phyloP scores from a whole-genome alignment of 2,329 filamentous ascomycete genomes.

The Colletotrichum sp. region DNA sequence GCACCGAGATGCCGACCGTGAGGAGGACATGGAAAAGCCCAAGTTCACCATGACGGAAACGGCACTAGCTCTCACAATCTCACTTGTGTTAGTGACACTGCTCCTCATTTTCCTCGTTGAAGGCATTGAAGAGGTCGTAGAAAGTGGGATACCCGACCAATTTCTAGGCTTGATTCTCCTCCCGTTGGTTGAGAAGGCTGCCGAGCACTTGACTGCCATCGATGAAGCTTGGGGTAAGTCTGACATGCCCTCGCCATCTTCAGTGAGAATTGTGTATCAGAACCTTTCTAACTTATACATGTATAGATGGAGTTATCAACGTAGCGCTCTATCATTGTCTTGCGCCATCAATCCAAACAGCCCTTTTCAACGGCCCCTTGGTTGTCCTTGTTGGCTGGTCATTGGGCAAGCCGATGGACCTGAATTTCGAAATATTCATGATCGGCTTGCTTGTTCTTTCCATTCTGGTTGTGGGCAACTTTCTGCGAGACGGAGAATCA shows the following conservation, averaged over 20 bases:
- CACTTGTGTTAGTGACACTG: slow-evolving; percentile 65
- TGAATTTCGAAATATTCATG: slow-evolving; percentile 81
- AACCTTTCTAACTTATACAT: fast-evolving
- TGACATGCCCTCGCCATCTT: background rate
- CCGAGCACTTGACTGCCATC: slow-evolving; percentile 72
- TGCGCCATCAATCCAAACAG: slow-evolving; percentile 76
- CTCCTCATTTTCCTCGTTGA: slow-evolving; percentile 73
- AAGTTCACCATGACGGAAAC: slow-evolving; percentile 73
- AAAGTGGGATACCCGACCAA: slow-evolving; percentile 35
- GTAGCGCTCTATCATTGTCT: slow-evolving; percentile 76
- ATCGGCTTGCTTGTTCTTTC: slow-evolving; percentile 75
- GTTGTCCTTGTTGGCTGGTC: slow-evolving; percentile 76
- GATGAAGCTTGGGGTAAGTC: slow-evolving; percentile 68
- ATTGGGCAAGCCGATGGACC: slow-evolving; percentile 66
- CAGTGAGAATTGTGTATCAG: background rate
- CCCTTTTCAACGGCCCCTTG: slow-evolving; percentile 75
- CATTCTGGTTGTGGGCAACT: slow-evolving; percentile 77
- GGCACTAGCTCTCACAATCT: slow-evolving; percentile 60
- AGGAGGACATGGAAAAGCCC: slow-evolving; percentile 59
- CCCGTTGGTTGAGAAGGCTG: slow-evolving; percentile 73
- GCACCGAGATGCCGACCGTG: slow-evolving; percentile 60
- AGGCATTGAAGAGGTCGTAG: slow-evolving; percentile 60
- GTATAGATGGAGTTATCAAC: slow-evolving; percentile 65
- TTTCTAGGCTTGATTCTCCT: slow-evolving; percentile 64
- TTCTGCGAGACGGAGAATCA: slow-evolving; percentile 75